Base-by-base conservation (phyloP, 495 filamentous ascomycete species). In the Tuber brumale region DNA sequence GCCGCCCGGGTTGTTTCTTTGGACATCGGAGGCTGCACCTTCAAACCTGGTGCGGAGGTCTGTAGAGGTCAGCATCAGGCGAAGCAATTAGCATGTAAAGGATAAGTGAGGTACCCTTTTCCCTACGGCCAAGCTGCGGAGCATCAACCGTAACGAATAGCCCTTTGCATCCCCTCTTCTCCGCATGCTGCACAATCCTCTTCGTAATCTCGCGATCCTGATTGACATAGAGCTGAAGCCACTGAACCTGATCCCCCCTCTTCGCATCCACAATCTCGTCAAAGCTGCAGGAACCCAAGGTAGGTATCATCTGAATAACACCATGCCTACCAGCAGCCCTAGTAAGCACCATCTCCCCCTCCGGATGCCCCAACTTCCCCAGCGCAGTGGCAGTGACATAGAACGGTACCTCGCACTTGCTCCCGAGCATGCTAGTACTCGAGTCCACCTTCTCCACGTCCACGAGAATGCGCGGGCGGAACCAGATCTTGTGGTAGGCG, bases 141-240 rank as follows among this genome's bases (percentile, higher is more conserved):
- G 95, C 95, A 82, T 99, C 95, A 69, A 99, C 95, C 8, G 95
- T 99, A 85, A 99, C 97, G 87, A 98, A 98, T 12, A 99, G 88
- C 10, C 92, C 95, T 85, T 95, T 97, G 87, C 95, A 97, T 42
- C 95, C 96, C 74, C 95, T 91, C 81, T 86, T 87, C 84, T 98
- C 96, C 79, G 96, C 96, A 84, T 97, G 93, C 84, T 92, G 82
- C 37, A 99, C 91, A 81, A 99, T 98, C 75, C 89, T 88, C 85
- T 93, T 88, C 39, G 95, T 99, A 83, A 98, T 94, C 69, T 87
- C 89, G 72, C 96, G 91, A 86, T 99, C 91, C 83, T 97, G 95
- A 88, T 99, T 99, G 74, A 99, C 95, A 86, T 99, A 99, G 0
- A 99, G 88, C 85, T 99, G 95, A 71, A 99, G 86, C 96, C 96